Base-by-base conservation (phyloP, 331 rosid genomes). In the Rosa hybrid region DNA sequence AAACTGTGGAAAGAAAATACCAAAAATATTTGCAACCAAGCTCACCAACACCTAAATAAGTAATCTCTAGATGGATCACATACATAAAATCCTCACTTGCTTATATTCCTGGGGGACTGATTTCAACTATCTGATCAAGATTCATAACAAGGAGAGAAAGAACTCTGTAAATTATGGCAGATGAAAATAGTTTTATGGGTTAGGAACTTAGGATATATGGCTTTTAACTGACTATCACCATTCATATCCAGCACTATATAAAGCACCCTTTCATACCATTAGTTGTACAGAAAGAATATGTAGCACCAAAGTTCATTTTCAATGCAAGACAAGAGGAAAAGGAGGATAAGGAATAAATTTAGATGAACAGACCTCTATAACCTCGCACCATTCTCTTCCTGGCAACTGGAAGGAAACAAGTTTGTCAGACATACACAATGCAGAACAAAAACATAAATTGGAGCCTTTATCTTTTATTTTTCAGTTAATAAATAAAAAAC, bases 361-460 rank as follows among this genome's bases (percentile, higher is more conserved):
- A 59, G 48, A 82, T 60, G 67, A 42, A 88, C 98, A n/a, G 89
- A 91, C 98, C 98, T 93, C 95, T 57, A 93, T 86, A 78, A 60
- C 65, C 16, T 85, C 90, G 50, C 84, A 83, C 98, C 98, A 93
- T 57, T 86, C 98, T 50, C 86, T 89, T 62, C 97, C 91, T 17
- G 84, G 76, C 87, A 91, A 77, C 98, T 93, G 91, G 65, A 90
- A 86, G 79, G 75, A 87, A 90, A 69, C 80, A 59, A 68, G 57
- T 77, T 46, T 8, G 82, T 91, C 81, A 91, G 90, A 71, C 45
- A 16, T 83, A 21, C 57, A 30, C n/a, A 18, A n/a, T 38, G 46
- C 45, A 71, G 21, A 77, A 38, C 11, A 21, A 21, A 21, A 18
- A 30, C 60, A 18, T 5, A 3, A 60, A 38, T 20, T 51, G 59